Base-by-base conservation (phyloP, 345 rosid species). In the Schrenkiella parvula region DNA sequence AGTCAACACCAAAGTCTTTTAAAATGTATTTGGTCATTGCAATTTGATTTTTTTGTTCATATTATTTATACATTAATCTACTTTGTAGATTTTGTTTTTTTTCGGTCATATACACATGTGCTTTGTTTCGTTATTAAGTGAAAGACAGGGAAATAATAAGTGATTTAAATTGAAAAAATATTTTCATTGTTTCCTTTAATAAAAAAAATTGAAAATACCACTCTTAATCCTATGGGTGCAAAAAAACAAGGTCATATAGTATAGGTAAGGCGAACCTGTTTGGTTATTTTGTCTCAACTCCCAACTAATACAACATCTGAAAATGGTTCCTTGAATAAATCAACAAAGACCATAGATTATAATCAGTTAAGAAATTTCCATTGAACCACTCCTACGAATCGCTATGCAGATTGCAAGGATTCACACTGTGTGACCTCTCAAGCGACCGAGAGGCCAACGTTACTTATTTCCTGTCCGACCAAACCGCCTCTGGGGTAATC, bases 1-100 rank as follows among this genome's bases (percentile, higher is more conserved):
- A 43, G 79, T 75, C 79, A 68, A 75, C 79, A 67, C 68, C 2
- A 17, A 29, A 32, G 61, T 59, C 68, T 74, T 47, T 64, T 54
- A 8, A 23, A 5, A 10, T 7, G 11, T 6, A 23, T 31, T 28
- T 28, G 67, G 35, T 61, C 75, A 4, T 21, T 51, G 52, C 41
- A 2, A 4, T 60, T 12, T 41, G 4, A n/a, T 50, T 48, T 6
- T 10, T 17, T 9, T 42, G 8, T 9, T 42, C 18, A 4, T 8
- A 14, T n/a, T n/a, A n/a, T n/a, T n/a, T n/a, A n/a, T n/a, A n/a
- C 15, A 39, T 14, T 6, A 12, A 31, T 11, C 34, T 22, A 13
- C 34, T 52, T n/a, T n/a, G 9, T 42, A 29, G 7, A 15, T 17
- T 34, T 56, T 34, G 10, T 10, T 34, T 18, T 6, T 34, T 19